A percentile compares a stretch with the other conserved stretches of the same genome.
Evolutionary conservation across 1,284 basidiomycete genomes (phyloP).

Genomic region (Ceratobasidium sp.): DNA sequence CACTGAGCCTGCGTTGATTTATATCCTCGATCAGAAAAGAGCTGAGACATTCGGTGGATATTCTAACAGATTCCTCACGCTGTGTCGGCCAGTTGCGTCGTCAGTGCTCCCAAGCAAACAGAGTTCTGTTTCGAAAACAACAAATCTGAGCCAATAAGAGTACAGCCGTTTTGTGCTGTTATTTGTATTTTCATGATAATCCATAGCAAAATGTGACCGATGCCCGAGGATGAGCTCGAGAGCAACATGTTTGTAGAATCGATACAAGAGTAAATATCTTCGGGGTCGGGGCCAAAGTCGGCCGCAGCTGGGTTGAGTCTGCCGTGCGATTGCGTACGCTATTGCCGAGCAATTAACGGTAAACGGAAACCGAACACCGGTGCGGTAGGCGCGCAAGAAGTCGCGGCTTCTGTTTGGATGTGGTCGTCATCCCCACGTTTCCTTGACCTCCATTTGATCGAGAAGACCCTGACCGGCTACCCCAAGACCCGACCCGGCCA

Average conservation of each 20-base stretch:
- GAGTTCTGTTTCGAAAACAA: too few species aligned
- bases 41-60: not conserved
- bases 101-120: not conserved
- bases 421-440: too few species aligned
- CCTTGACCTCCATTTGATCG: not conserved
- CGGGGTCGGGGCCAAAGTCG: not conserved
- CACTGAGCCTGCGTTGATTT: not conserved
- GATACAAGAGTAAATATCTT: not conserved
- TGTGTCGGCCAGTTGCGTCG: not conserved
- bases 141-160: too few species aligned
- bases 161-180: too few species aligned
- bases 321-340: constrained; percentile 9
- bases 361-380: not conserved
- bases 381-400: too few species aligned
- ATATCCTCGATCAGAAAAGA: not conserved
- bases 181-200: too few species aligned
- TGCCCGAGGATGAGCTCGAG: not conserved
- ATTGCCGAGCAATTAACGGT: not conserved
- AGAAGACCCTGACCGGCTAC: constrained; percentile 31
- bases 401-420: not conserved
- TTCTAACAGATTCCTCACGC: not conserved
- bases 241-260: not conserved
- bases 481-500: constrained; percentile 17
- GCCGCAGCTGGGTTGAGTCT: not conserved
- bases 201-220: not conserved